Evolutionary conservation across 2,329 filamentous ascomycete genomes (phyloP), one percentile per base, ranked within the genome.

Genomic region (Xenoacremonium recifei): DNA sequence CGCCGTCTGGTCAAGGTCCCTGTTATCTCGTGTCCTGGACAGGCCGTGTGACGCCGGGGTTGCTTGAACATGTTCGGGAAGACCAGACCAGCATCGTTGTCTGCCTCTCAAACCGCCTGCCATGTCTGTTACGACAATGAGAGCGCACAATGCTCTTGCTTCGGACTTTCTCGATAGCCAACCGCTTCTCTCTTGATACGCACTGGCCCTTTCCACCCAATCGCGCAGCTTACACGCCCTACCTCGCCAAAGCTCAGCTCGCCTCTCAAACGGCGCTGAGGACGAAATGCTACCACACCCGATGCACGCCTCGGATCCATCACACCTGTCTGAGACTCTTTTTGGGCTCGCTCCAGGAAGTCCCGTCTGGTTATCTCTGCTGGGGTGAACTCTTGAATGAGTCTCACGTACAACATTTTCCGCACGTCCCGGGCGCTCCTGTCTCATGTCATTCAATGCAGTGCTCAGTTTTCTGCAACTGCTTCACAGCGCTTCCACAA

Each of bases 21-120:
- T n/a, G n/a, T n/a, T n/a, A n/a, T n/a, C n/a, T n/a, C n/a, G n/a
- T n/a, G n/a, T n/a, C n/a, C n/a, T n/a, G n/a, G 17, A 37, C 16
- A 16, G 11, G 37, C 13, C 42, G 40, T 38, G 33, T 31, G 37
- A 20, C 21, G 25, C 33, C 17, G 16, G 17, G 19, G 20, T 32
- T 35, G 23, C 37, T 33, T 30, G 42, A 42, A 39, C 45, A 37
- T 44, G 38, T 48, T 45, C 29, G 32, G 29, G 32, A 38, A 44
- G n/a, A 49, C 15, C 45, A 48, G 38, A 15, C 40, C 44, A 44
- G 44, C 46, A 45, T 47, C 46, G 37, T 43, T 32, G 31, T 21
- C 23, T 34, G 25, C 33, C 44, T 25, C 47, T 37, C 49, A 32
- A 10, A n/a, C n/a, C n/a, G n/a, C n/a, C n/a, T n/a, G n/a, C n/a